phyloP scores from a whole-genome alignment of 2,329 filamentous ascomycete species.

The Podosphaera fusca region DNA sequence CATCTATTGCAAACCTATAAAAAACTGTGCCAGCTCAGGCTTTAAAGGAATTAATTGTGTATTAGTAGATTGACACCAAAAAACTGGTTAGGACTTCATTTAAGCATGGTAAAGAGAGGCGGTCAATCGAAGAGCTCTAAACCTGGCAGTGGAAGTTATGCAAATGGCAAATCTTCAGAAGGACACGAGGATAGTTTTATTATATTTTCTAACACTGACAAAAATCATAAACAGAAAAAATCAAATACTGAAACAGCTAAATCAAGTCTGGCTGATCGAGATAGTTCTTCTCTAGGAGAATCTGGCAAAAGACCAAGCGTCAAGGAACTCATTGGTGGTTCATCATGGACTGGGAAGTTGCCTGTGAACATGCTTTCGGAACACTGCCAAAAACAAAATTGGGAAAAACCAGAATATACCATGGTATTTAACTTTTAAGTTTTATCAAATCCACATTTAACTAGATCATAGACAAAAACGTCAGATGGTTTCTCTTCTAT shows the following conservation, averaged over 20 bases:
- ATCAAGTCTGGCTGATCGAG: conserved; percentile 6
- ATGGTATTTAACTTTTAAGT: conserved; percentile 28
- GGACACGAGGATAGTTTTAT: conserved; percentile 28
- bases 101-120: conserved; percentile 17
- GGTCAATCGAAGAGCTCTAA: conserved; percentile 14
- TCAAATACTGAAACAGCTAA: conserved; percentile 4
- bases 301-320: conserved; percentile 28
- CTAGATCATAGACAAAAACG: conserved; percentile 30
- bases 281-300: conserved; percentile 13
- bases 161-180: conserved; percentile 11
- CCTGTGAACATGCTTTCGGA: conserved; percentile 84
- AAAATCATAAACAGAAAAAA: conserved; percentile 20
- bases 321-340: conserved; percentile 72
- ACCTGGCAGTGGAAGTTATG: conserved; percentile 12
- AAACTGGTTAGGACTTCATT: background rate
- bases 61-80: too few relatives aligned
- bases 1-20: too few relatives aligned
- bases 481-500: conserved; percentile 55
- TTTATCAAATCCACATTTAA: background rate
- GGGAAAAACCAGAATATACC: conserved; percentile 82
- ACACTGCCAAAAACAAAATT: conserved; percentile 87
- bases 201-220: conserved; percentile 33
- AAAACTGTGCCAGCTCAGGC: too few relatives aligned
- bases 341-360: conserved; percentile 93
- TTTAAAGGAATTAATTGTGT: too few relatives aligned